Base-by-base conservation (phyloP, 176 grass and related monocot species). In the Hordeum vulgare region DNA sequence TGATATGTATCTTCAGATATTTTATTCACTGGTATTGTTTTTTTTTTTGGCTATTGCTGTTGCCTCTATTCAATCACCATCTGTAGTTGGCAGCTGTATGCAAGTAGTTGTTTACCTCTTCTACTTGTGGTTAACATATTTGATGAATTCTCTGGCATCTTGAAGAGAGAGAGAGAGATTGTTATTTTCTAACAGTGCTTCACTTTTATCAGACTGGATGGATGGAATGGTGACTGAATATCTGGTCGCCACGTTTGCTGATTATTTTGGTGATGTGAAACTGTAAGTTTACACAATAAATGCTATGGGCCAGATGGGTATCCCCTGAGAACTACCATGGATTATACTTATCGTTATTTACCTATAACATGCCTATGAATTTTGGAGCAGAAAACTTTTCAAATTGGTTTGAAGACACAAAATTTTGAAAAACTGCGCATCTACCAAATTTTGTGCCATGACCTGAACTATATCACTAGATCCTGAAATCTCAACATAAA, bases 251-350 rank as follows among this genome's bases (percentile, higher is more conserved):
- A 96, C 93, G 23, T 94, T 94, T 88, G 93, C 84, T 62, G 97
- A 99, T 90, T 99, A 99, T 92, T 99, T 94, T 82, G 91, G 11
- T 56, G 91, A 99, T 64, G 92, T 96, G 40, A 99, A 99, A 96
- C 49, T 82, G 97, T 99, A 96, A 94, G 93, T 88, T 83, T 35
- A 68, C 74, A 40, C 84, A 26, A 45, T 39, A 59, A 41, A 9
- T 70, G 11, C 9, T 70, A 45, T 81, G 81, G 2, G 25, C 61
- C 20, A 29, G 54, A 80, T 84, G 71, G 25, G 63, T 44, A 72
- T 69, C 75, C 12, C 24, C 40, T 69, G 18, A 74, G 59, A 51
- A 80, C 28, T 83, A 14, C 1, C 65, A 20, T 89, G 14, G 42
- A 34, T 71, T 59, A 80, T 86, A 72, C 54, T 82, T 76, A 49